Evolutionary conservation across 345 rosid genomes (phyloP), one percentile per base, ranked within the genome.

Genomic region (Citrus unshiu): DNA sequence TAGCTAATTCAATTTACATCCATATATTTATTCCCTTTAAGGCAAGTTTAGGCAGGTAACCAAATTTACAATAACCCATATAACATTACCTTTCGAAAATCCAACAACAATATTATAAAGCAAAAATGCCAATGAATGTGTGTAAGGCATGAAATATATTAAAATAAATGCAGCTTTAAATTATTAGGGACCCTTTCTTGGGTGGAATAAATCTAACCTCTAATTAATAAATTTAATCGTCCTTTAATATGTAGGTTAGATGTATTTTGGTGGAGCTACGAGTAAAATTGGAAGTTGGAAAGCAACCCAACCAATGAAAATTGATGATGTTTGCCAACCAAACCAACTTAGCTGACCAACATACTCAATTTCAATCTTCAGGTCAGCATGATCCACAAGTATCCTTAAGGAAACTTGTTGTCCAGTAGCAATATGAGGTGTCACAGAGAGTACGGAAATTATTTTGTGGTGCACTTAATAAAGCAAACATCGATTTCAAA

Each of bases 281-380:
- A 27, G 79, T 18, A 37, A 35, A 32, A 64, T 78, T 73, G 51
- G 51, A 46, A 1, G 16, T 13, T 46, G 51, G 51, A 46, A 46
- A 16, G 51, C 51, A 46, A 46, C 51, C 16, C 58, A 61, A 43
- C 39, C 10, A 1, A 9, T 61, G 22, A 49, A 46, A 71, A 19
- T 65, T 34, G 25, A 34, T 19, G 58, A 68, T 68, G 21, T 75
- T 77, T 10, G 83, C 62, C 78, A 54, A 83, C 81, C 83, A 29
- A 68, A 77, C 85, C 81, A 73, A 77, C 39, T 67, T 49, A 73
- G 59, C 35, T 68, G 76, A 76, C 57, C 80, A 57, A 70, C 29
- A 25, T 14, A 30, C 58, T 63, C 29, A 39, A 70, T 57, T 57
- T 70, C 30, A 73, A 68, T 46, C 7, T 18, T 32, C 46, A 27